phyloP scores from a whole-genome alignment of 164 flowering plant genomes.

The Annona cherimola region DNA sequence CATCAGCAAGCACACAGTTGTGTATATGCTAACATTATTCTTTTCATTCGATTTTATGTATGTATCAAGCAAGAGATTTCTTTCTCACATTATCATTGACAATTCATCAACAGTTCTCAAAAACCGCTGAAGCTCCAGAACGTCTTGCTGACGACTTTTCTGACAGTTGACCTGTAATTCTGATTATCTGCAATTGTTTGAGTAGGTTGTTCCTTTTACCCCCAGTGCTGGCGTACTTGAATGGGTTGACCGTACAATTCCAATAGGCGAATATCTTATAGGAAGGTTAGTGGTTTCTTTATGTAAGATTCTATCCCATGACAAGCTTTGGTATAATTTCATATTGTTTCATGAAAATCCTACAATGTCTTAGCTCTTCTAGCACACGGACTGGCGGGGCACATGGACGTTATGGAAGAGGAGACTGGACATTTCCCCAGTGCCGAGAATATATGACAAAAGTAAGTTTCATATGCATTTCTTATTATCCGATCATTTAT shows the following conservation, averaged over 20 bases:
- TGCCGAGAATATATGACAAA: conserved; percentile 82
- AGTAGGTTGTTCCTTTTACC: conserved; percentile 95
- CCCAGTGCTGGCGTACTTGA: conserved; percentile 99
- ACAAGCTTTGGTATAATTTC: neutral
- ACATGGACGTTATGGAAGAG: conserved; percentile 87
- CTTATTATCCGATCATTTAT: neutral
- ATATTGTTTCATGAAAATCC: neutral
- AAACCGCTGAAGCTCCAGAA: no score
- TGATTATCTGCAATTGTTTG: conserved; percentile 7
- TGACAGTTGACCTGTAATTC: neutral
- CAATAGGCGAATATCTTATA: conserved; percentile 91
- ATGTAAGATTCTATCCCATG: neutral
- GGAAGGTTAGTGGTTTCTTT: conserved; percentile 65
- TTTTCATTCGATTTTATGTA: no score
- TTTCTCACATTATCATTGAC: neutral
- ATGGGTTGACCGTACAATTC: conserved; percentile 96
- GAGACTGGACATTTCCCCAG: conserved; percentile 73
- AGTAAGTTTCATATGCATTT: conserved; percentile 36
- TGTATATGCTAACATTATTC: no score
- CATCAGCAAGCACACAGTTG: neutral
- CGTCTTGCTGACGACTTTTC: no score
- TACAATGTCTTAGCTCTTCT: conserved; percentile 11
- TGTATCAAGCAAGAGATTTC: neutral
- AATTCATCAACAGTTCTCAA: neutral
- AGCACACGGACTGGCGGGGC: conserved; percentile 92